phyloP scores from a whole-genome alignment of 805 yeast genomes.

The Cyberlindnera euphorbiiphila region DNA sequence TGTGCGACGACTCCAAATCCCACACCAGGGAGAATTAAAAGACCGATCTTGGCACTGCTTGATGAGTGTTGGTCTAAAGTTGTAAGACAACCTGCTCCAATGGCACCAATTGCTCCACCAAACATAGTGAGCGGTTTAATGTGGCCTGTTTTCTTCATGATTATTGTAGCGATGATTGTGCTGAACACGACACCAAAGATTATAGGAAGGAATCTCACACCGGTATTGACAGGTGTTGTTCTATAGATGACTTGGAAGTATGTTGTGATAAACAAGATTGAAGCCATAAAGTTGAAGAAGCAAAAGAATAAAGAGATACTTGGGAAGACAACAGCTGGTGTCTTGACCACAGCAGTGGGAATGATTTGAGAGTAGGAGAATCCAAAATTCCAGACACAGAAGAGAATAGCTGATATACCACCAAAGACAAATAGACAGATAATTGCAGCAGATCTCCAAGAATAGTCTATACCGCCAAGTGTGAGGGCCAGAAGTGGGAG shows the following conservation, averaged over 20 bases:
- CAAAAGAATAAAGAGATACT: conserved; percentile 32
- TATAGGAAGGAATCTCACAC: conserved; percentile 40
- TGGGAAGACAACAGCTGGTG: conserved; percentile 33
- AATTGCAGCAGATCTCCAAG: conserved; percentile 53
- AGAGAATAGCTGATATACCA: conserved; percentile 3
- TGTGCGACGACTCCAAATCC: conserved; percentile 35
- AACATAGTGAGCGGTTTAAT: conserved; percentile 33
- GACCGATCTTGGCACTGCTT: conserved; percentile 31
- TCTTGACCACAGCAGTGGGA: conserved; percentile 40
- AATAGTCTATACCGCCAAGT: conserved; percentile 47
- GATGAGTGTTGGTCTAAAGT: conserved; percentile 30
- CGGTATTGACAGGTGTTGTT: conserved; percentile 39
- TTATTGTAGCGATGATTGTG: conserved; percentile 24
- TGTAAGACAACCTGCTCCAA: conserved; percentile 36
- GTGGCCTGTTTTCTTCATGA: conserved; percentile 31
- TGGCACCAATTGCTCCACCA: conserved; percentile 29
- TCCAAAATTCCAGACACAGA: conserved; percentile 10
- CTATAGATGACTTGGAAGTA: conserved; percentile 30
- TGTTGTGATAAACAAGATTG: conserved; percentile 13
- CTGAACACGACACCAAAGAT: conserved; percentile 35
- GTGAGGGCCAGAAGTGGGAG: conserved; percentile 46
- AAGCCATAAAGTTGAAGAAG: conserved; percentile 38
- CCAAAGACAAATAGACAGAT: conserved; percentile 41
- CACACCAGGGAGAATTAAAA: conserved; percentile 35
- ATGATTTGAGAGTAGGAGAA: conserved; percentile 14